Conservation (phyloP, 768 basidiomycete genomes). For the Kondoa subrosea region DNA sequence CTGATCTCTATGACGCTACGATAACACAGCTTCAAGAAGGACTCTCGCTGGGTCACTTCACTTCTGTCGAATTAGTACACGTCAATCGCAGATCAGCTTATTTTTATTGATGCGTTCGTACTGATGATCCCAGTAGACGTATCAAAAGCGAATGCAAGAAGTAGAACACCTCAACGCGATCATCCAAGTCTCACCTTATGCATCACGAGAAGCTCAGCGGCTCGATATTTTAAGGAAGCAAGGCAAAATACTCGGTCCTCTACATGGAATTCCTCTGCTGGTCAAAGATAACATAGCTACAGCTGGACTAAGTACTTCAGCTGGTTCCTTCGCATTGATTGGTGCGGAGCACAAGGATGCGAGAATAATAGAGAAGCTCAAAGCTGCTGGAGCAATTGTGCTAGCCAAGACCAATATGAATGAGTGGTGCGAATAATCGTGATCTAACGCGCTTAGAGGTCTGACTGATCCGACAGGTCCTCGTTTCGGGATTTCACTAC, state of each 20-base stretch:
- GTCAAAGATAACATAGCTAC: conserved; percentile 18
- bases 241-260: background rate
- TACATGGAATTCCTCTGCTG: conserved; percentile 11
- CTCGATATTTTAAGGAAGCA: background rate
- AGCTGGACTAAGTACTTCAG: conserved; percentile 15
- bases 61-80: no score
- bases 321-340: conserved; percentile 12
- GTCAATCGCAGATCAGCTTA: no score
- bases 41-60: no score
- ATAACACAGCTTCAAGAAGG: no score
- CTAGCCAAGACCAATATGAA: conserved; percentile 5
- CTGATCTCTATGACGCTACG: no score
- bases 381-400: conserved; percentile 7
- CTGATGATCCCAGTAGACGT: no score
- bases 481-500: no score
- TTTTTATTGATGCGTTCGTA: no score
- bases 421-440: no score
- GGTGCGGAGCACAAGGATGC: background rate
- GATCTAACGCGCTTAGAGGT: no score
- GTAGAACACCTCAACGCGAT: conserved; percentile 30
- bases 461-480: no score
- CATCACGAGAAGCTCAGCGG: background rate
- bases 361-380: background rate
- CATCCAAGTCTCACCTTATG: background rate
- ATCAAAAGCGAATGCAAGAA: conserved; percentile 37